Evolutionary conservation across 805 yeast species (phyloP), one percentile per base, ranked within the genome.

Genomic region (Candida ascalaphidarum): DNA sequence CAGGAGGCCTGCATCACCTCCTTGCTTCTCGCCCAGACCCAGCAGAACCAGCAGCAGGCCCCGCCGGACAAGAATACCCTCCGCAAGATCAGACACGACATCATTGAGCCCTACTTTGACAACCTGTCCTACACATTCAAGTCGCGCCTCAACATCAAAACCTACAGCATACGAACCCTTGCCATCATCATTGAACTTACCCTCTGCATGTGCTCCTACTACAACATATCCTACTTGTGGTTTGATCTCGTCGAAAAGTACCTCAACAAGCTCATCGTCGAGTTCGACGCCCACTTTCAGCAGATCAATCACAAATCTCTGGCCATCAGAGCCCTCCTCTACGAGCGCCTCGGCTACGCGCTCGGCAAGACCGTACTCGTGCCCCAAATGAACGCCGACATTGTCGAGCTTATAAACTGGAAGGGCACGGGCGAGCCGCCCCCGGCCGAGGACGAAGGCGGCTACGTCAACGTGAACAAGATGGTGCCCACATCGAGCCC

Each of bases 1-100:
- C 86, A 88, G 39, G 96, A 89, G 52, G 82, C 85, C 81, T 77
- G 83, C 41, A 81, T 88, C 0, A 61, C 78, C 2, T 74, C 94
- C 2, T 59, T 80, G 15, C 54, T 88, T 4, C 63, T 89, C 53
- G 86, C 63, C 3, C 68, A 62, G 36, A 62, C 67, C 11, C 67
- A 61, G 35, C 53, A 46, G 35, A 16, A 29, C 12, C 23, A 25
- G 61, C 22, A 57, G 17, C 19, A 34, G 5, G 26, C 35, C 3
- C 32, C 33, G 1, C 63, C 65, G 2, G 65, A 61, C 37, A 52
- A 36, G 48, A 65, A 51, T 46, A 62, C 58, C 36, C 51, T 41
- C 41, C 58, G 56, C 7, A 75, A 73, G 40, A 63, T 68, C 23
- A 59, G 77, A 11, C 60, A 64, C 28, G 81, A 74, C 32, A 59